Base-by-base conservation (phyloP, 352 stramenopile species). In the Phytophthora litchii region DNA sequence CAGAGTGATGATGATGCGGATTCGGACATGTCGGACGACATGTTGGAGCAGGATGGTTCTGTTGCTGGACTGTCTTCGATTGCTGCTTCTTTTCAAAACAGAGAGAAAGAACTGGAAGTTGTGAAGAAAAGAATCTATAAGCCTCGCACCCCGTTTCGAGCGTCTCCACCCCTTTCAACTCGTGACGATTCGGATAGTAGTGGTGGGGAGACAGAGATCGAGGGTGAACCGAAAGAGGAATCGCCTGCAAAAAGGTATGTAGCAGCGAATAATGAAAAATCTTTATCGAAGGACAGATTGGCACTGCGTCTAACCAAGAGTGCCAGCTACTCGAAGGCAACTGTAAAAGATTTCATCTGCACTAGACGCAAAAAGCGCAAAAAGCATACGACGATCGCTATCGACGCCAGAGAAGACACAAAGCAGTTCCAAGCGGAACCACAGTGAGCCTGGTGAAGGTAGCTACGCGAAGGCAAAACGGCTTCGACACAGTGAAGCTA, bases 21-120 rank as follows among this genome's bases (percentile, higher is more conserved):
- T 16, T 90, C 76, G 29, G 74, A 87, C 37, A 67, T 88, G 74
- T 89, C 78, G 27, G 78, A 89, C 44, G 80, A 89, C 25, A 89
- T 89, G 76, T 55, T 86, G n/a, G 79, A 84, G 46, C 75, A 89
- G 44, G 79, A 89, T 19, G 79, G 77, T 2, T 67, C 73, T 21
- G 38, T 74, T 6, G 68, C 65, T 35, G 67, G 62, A 0, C 49
- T 88, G 2, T 84, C 79, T 5, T 75, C 74, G 8, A 77, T 91
- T 21, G 81, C 81, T n/a, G 76, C 74, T 48, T 74, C 45, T 12
- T 85, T 88, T 23, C 63, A 81, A 36, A 54, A 71, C 9, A 64
- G 43, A 31, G 67, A 76, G 3, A 20, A 57, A 16, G 19, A 50
- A 21, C 9, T 62, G 49, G 23, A 63, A 16, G 52, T 57, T 21